These are phyloP conservation scores for Pleurotus tuoliensis DNA, from an alignment of 768 basidiomycete genomes.

Conservation along the genomic window DNA sequence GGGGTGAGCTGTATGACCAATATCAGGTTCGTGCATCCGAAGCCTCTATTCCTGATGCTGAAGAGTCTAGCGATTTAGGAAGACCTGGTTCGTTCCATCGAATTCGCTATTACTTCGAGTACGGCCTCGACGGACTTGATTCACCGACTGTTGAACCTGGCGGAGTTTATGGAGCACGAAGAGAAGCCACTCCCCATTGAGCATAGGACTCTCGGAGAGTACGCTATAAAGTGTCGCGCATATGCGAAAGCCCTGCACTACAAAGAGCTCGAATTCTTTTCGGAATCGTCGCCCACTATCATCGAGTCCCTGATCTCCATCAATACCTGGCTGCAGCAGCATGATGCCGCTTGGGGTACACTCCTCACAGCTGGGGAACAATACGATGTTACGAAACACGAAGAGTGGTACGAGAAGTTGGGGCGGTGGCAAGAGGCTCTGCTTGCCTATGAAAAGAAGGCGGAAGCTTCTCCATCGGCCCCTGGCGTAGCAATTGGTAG, in stretches of 20 bases:
- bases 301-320: slow-evolving; percentile 95
- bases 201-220: slow-evolving; percentile 87
- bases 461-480: slow-evolving; percentile 67
- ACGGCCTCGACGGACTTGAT: slow-evolving; percentile 84
- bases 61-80: slow-evolving; percentile 48
- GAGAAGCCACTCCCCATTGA: slow-evolving; percentile 95
- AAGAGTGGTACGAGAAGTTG: slow-evolving; percentile 97
- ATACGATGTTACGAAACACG: slow-evolving; percentile 88
- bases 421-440: slow-evolving; percentile 96
- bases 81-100: slow-evolving; percentile 88
- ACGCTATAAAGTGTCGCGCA: slow-evolving; percentile 89
- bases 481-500: slow-evolving; percentile 81
- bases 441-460: slow-evolving; percentile 76
- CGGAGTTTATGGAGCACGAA: slow-evolving; percentile 99
- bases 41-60: too few relatives aligned
- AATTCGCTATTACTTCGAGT: slow-evolving; percentile 75
- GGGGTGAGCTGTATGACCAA: slow-evolving; percentile 92
- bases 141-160: slow-evolving; percentile 86
- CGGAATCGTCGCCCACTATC: slow-evolving; percentile 84
- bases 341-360: slow-evolving; percentile 97
- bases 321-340: slow-evolving; percentile 94
- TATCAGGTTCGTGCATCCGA: slow-evolving; percentile 68
- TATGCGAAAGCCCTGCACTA: slow-evolving; percentile 98
- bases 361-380: slow-evolving; percentile 85
- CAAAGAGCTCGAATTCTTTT: slow-evolving; percentile 96